Evolutionary conservation across 2,329 filamentous ascomycete species (phyloP).

Genomic region (Penicillium decumbens): DNA sequence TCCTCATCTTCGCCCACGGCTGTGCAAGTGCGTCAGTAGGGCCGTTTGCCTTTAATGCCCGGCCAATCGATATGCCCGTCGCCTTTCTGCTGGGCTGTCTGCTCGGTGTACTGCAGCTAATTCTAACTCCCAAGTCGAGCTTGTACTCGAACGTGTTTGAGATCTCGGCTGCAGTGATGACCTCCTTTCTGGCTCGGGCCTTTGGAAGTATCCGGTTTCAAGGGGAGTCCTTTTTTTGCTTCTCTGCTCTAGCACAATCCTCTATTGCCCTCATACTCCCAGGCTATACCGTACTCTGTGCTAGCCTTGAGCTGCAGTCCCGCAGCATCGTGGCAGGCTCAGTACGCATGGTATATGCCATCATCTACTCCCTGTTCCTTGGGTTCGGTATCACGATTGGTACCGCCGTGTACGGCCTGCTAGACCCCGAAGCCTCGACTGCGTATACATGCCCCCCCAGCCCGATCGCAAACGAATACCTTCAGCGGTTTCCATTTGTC

Average conservation of each 20-base stretch:
- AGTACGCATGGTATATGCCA: constrained; percentile 69
- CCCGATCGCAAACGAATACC: constrained; percentile 41
- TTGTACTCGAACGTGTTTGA: constrained; percentile 63
- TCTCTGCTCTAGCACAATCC: constrained; percentile 67
- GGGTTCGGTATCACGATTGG: constrained; percentile 69
- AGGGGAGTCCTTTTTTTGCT: constrained; percentile 56
- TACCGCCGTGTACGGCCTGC: constrained; percentile 58
- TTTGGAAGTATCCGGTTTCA: constrained; percentile 58
- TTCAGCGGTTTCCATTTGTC: constrained; percentile 66
- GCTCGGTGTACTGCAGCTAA: constrained; percentile 68
- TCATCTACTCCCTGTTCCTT: constrained; percentile 68
- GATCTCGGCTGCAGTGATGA: constrained; percentile 59
- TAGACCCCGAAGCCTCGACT: constrained; percentile 53
- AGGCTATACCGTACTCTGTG: constrained; percentile 60
- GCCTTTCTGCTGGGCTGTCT: constrained; percentile 71
- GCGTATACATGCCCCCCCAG: constrained; percentile 48
- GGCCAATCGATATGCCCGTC: constrained; percentile 72
- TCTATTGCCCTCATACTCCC: constrained; percentile 71
- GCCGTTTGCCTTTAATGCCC: constrained; percentile 73
- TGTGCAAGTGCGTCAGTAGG: constrained; percentile 71
- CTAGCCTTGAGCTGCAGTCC: constrained; percentile 63
- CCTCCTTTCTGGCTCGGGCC: constrained; percentile 64
- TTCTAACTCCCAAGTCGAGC: constrained; percentile 68
- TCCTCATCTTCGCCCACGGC: constrained; percentile 65
- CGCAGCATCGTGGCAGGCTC: constrained; percentile 66